Conservation (phyloP, 2,329 filamentous ascomycete genomes). For the Aspergillus sp. region DNA sequence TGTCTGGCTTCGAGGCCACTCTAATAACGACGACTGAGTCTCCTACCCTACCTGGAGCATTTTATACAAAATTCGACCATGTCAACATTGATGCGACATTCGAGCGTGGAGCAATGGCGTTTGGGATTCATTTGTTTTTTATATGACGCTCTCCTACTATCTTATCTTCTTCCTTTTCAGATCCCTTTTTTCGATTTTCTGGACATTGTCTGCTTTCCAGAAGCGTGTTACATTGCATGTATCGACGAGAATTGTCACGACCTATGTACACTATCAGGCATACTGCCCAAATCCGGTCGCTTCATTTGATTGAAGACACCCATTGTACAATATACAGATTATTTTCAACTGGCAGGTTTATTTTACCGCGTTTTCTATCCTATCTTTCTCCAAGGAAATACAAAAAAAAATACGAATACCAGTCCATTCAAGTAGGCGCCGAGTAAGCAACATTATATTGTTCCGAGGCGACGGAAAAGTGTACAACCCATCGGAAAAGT, state of each 20-base stretch:
- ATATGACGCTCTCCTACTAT: constrained; percentile 23
- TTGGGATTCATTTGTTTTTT: constrained; percentile 15
- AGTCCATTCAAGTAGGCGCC: too few species aligned
- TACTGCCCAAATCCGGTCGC: background rate
- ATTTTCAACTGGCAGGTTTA: background rate
- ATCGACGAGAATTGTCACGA: constrained; percentile 15
- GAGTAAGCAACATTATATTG: too few species aligned
- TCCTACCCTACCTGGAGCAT: background rate
- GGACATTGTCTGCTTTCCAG: constrained; percentile 5
- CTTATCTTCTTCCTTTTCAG: constrained; percentile 8
- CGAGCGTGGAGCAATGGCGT: constrained; percentile 28
- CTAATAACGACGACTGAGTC: constrained; percentile 30
- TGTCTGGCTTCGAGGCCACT: constrained; percentile 39
- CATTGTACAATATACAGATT: constrained; percentile 20
- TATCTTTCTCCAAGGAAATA: too few species aligned
- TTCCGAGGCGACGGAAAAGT: too few species aligned
- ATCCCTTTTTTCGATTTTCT: background rate
- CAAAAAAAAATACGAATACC: too few species aligned
- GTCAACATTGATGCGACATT: constrained; percentile 20
- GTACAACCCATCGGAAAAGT: too few species aligned
- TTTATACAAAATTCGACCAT: background rate
- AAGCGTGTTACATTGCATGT: constrained; percentile 18
- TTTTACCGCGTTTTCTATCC: too few species aligned
- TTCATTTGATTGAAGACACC: constrained; percentile 3
- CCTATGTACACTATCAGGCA: constrained; percentile 22